Percentiles rank a stretch among this genome's conserved stretches.
phyloP scores from a whole-genome alignment of 106 monocot species.

The Posidonia australis region DNA sequence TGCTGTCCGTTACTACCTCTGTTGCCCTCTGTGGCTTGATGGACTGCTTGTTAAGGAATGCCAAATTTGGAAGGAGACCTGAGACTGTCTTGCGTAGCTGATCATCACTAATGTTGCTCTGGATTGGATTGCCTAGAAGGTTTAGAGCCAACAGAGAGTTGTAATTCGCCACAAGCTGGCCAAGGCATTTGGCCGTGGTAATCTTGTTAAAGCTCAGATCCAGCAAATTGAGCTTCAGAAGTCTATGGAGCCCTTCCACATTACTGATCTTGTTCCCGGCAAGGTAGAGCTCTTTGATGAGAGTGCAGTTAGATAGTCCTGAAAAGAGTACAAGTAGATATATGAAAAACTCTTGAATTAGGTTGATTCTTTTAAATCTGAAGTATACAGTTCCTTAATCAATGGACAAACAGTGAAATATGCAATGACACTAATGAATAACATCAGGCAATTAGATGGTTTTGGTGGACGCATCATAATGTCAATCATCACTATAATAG shows the following conservation, averaged over 20 bases:
- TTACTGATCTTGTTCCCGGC: constrained; percentile 92
- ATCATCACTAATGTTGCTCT: constrained; percentile 72
- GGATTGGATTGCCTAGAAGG: constrained; percentile 79
- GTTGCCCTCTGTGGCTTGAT: constrained; percentile 55
- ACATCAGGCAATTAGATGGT: too few relatives aligned
- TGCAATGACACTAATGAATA: too few relatives aligned
- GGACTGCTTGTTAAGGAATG: constrained; percentile 76
- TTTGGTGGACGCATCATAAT: background rate
- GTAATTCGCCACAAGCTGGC: constrained; percentile 95
- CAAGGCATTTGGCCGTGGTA: constrained; percentile 60
- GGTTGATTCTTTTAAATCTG: too few relatives aligned
- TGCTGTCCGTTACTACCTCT: constrained; percentile 42
- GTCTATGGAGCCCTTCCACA: constrained; percentile 81
- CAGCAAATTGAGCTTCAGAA: constrained; percentile 65
- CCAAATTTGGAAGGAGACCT: constrained; percentile 57
- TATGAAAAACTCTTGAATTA: too few relatives aligned
- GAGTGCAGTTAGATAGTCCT: constrained; percentile 77
- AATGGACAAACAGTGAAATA: too few relatives aligned
- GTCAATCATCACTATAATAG: background rate
- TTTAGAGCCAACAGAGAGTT: constrained; percentile 66
- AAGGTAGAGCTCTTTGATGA: constrained; percentile 85
- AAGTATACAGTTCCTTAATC: too few relatives aligned
- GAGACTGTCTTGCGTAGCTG: constrained; percentile 57
- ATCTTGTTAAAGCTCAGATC: constrained; percentile 98
- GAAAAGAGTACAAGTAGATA: constrained; percentile 2